Evolutionary conservation across 108 stramenopile species (phyloP).

Genomic region (Aurantiochytrium sp.): DNA sequence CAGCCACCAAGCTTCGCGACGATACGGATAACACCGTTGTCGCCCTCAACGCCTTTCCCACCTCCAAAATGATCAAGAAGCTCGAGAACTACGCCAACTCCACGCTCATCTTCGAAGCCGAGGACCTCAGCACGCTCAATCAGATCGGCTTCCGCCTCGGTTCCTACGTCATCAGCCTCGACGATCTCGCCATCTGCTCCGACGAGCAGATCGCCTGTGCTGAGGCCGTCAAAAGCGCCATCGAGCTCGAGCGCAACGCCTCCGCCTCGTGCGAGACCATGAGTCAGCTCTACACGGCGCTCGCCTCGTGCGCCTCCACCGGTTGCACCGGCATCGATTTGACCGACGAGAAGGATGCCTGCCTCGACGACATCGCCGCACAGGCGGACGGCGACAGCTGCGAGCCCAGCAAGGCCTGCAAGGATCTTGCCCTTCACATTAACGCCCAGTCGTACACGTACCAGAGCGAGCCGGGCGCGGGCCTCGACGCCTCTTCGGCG

Average conservation of each 20-base stretch:
- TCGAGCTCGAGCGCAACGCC: not conserved
- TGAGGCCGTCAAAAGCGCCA: not conserved
- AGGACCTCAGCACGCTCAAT: not conserved
- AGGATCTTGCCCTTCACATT: not conserved
- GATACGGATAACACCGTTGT: not conserved
- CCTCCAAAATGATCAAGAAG: not conserved
- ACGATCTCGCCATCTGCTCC: not conserved
- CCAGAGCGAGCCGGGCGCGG: not conserved
- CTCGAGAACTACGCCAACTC: not conserved
- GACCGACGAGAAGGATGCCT: not conserved
- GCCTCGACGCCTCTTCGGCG: not conserved
- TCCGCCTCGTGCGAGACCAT: conserved; percentile 6
- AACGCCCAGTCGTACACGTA: not conserved
- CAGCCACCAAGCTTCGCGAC: not conserved
- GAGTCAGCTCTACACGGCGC: not conserved
- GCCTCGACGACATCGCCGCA: not conserved
- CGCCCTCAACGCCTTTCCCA: not conserved
- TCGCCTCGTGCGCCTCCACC: not conserved
- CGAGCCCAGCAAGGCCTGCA: not conserved
- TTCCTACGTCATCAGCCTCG: not conserved
- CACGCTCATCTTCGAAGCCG: not conserved
- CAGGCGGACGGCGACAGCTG: not conserved
- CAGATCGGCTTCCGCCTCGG: not conserved
- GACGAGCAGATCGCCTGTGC: not conserved
- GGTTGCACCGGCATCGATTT: not conserved